Evolutionary conservation across 306 rosid species (phyloP).

Genomic region (Fragaria nilgerrensis): DNA sequence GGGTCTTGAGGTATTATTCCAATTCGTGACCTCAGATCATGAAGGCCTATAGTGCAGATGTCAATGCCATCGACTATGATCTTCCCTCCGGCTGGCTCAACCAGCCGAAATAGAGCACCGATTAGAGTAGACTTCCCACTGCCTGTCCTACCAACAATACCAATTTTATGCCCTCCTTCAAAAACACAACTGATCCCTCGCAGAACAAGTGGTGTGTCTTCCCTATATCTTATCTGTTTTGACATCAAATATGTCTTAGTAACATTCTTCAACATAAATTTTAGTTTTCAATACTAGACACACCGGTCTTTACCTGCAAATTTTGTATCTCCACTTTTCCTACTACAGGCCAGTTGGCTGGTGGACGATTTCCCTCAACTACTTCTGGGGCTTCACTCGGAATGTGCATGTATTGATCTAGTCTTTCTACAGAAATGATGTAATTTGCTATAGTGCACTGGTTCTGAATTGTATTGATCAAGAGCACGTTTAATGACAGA

Average conservation of each 20-base stretch:
- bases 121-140: constrained; percentile 83
- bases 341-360: constrained; percentile 53
- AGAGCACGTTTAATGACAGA: constrained; percentile 50
- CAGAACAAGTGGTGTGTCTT: constrained; percentile 62
- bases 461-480: constrained; percentile 54
- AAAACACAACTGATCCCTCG: constrained; percentile 73
- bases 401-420: constrained; percentile 71
- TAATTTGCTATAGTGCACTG: constrained; percentile 68
- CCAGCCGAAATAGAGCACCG: constrained; percentile 65
- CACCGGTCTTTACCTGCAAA: constrained; percentile 45
- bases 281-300: background rate
- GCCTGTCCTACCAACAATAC: constrained; percentile 78
- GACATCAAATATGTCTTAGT: background rate
- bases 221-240: constrained; percentile 62
- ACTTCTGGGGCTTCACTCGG: constrained; percentile 73
- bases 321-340: constrained; percentile 70
- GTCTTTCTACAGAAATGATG: constrained; percentile 75
- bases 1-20: constrained; percentile 91
- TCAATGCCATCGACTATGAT: constrained; percentile 65
- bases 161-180: constrained; percentile 74
- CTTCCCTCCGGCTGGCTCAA: constrained; percentile 66
- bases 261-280: background rate
- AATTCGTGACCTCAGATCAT: constrained; percentile 70
- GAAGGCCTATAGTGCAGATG: constrained; percentile 69
- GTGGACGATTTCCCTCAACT: constrained; percentile 58